Conservation (phyloP, 2,329 filamentous ascomycete genomes). For the Penicillium sp. region DNA sequence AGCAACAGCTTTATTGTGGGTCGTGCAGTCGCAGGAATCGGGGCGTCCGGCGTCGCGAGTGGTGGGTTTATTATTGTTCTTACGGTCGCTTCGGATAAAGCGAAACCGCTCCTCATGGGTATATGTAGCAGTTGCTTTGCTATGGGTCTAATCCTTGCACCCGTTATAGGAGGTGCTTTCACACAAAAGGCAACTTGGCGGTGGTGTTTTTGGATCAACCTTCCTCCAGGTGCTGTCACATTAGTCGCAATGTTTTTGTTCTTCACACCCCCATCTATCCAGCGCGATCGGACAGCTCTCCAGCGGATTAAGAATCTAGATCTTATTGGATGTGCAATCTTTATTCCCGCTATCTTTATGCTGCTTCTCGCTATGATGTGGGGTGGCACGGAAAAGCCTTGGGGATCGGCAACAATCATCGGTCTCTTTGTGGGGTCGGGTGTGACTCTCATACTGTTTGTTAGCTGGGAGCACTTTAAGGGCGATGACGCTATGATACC, state of each 20-base stretch:
- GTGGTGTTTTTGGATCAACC: constrained; percentile 8
- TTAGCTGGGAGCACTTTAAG: constrained; percentile 1
- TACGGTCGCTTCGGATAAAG: background rate
- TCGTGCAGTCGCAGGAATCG: constrained; percentile 6
- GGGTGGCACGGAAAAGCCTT: constrained; percentile 24
- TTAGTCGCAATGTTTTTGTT: constrained; percentile 11
- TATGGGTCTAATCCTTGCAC: constrained; percentile 8
- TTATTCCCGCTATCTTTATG: constrained; percentile 25
- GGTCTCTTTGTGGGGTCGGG: constrained; percentile 22
- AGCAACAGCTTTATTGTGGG: background rate
- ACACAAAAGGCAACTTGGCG: background rate
- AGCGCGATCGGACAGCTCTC: background rate
- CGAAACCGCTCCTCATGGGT: constrained; percentile 2
- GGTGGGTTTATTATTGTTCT: constrained; percentile 5
- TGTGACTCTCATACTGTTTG: constrained; percentile 4
- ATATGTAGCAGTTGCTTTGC: constrained; percentile 7
- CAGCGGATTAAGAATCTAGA: constrained; percentile 20
- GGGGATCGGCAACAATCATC: constrained; percentile 25
- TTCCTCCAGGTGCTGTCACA: constrained; percentile 15
- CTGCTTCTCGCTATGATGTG: constrained; percentile 28
- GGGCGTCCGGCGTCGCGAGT: background rate
- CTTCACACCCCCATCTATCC: constrained; percentile 8
- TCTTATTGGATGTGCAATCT: constrained; percentile 24
- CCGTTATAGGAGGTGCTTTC: constrained; percentile 12
- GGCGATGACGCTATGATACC: constrained; percentile 12